Evolutionary conservation across 306 rosid genomes (phyloP), one percentile per base, ranked within the genome.

Genomic region (Corylus heterophylla): DNA sequence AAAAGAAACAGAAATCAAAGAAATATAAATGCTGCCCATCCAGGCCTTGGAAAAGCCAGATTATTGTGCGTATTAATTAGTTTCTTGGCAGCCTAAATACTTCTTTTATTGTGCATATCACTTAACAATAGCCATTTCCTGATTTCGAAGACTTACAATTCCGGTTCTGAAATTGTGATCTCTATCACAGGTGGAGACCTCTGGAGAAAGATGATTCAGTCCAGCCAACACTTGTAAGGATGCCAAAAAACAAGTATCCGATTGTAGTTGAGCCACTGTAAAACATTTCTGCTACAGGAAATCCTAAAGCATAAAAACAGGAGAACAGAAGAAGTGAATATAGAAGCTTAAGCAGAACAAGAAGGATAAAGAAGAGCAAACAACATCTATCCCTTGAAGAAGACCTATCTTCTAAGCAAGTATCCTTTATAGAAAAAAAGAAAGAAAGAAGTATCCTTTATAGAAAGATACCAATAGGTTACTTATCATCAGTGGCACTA

Each of bases 201-300:
- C 78, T 90, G 69, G 98, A 93, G 71, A 89, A 82, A 49, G 93
- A 91, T 52, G 86, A 90, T 52, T 83, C 89, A 3, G 92, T 90
- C 54, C 98, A 93, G 76, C 90, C 98, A 81, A 93, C 95, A 4
- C 92, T 93, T 12, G 97, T 93, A 47, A 82, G 97, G 79, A 93
- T 93, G 98, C 97, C 97, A 9, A 93, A 82, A 83, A 91, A 93
- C 92, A 90, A 90, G 79, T 91, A 90, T 51, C 97, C 97, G 0
- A 70, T 93, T 56, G 64, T 44, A 47, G 95, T 84, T 49, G 89
- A 91, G 83, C 50, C 87, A 73, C 78, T 89, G 18, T 86, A 50
- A 66, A 47, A 4, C 2, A 7, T 35, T 13, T 70, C 70, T 71
- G 67, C 14, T 49, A n/a, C 61, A 63, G n/a, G 42, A 67, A 79